Evolutionary conservation across 208 protist genomes (phyloP).

Genomic region (Herpetomonas samuelpessoai): DNA sequence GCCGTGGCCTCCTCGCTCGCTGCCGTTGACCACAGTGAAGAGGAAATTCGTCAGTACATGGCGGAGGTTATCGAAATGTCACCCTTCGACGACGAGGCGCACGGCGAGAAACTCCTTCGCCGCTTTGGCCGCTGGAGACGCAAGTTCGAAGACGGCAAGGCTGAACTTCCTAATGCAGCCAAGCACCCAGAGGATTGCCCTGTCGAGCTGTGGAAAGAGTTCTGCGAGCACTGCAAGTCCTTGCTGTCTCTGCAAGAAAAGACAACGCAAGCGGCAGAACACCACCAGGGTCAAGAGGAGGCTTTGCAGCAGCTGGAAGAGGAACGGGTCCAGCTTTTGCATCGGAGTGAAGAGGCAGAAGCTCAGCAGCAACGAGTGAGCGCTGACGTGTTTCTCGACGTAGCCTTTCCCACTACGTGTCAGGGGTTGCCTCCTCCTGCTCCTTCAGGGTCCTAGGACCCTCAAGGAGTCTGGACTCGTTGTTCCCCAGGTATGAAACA

Average conservation of each 20-base stretch:
- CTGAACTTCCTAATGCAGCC: slow-evolving; percentile 19
- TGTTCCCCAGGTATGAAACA: too few species aligned
- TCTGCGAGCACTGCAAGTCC: slow-evolving; percentile 47
- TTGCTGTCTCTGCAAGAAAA: slow-evolving; percentile 31
- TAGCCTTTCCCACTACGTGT: too few species aligned
- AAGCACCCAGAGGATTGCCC: slow-evolving; percentile 34
- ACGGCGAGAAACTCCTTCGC: slow-evolving; percentile 67
- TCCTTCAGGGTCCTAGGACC: too few species aligned
- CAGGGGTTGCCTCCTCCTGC: too few species aligned
- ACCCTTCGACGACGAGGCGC: slow-evolving; percentile 61
- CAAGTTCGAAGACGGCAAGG: slow-evolving; percentile 60
- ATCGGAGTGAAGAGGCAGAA: slow-evolving; percentile 19
- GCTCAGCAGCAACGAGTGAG: slow-evolving; percentile 17
- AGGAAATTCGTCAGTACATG: slow-evolving; percentile 34
- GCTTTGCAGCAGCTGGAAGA: slow-evolving; percentile 21
- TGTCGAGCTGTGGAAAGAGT: slow-evolving; percentile 49
- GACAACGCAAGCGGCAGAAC: slow-evolving; percentile 21
- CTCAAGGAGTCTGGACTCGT: too few species aligned
- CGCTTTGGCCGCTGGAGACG: slow-evolving; percentile 67
- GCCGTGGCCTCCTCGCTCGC: slow-evolving; percentile 22
- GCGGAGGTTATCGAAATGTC: slow-evolving; percentile 17
- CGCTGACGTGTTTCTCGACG: too few species aligned
- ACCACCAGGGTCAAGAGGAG: slow-evolving; percentile 22
- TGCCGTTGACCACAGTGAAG: slow-evolving; percentile 27
- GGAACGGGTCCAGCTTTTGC: slow-evolving; percentile 16